Evolutionary conservation across 108 stramenopile genomes (phyloP), one percentile per base, ranked within the genome.

Genomic region (Stephanodiscus minutulus): DNA sequence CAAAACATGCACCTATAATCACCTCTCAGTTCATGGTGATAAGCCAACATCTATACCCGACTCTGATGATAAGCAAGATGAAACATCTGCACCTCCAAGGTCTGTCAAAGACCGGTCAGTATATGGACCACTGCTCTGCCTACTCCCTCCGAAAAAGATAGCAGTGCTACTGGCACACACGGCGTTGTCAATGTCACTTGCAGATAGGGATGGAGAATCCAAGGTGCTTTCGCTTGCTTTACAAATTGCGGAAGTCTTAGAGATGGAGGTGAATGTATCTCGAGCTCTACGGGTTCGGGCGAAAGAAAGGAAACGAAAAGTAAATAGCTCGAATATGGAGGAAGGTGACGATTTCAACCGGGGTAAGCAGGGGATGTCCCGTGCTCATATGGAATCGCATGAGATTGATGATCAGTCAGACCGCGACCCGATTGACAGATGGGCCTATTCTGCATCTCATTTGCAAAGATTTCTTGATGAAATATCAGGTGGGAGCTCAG

Each of bases 141-240:
- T 91, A 2, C 63, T 98, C 24, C 87, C 82, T 52, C 82, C 95
- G 15, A 87, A 89, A 48, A 96, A 96, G 65, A 82, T 98, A 59
- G 94, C 98, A 7, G 91, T 97, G 28, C 83, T 98, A 35, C n/a
- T 86, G 3, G 82, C 93, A 28, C 93, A 97, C 67, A 83, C 86
- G 18, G 90, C 89, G 29, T 71, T 93, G 37, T 85, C 80, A 22
- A 59, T 74, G 44, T 54, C 84, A 11, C 66, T 96, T 12, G 21
- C 56, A 17, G 64, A 70, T 41, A 77, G 79, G 5, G 74, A 61
- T 15, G 71, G 75, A 9, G 89, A 90, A 36, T 71, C 81, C 5
- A 76, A 87, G n/a, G 72, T 94, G 12, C 71, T 84, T 17, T 73
- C 60, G 22, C 61, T 95, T 36, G 86, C 92, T 9, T 56, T 67